Percentiles rank a stretch among this genome's conserved stretches.
Conservation (phyloP, 192 early-diverging fungal species). For the Rhizoclosmatium sp. region DNA sequence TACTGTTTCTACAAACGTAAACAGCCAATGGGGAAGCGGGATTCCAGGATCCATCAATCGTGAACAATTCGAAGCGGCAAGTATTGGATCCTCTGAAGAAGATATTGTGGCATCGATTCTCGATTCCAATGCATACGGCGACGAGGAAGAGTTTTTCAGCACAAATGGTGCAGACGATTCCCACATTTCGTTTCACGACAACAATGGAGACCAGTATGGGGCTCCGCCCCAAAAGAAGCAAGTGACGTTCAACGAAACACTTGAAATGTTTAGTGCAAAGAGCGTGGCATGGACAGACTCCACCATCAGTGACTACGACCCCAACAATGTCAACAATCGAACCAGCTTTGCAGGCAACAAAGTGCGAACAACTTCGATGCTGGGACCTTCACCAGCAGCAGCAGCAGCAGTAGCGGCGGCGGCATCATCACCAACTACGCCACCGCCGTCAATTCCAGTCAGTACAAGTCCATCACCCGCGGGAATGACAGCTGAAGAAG, state of each 20-base stretch:
- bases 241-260: slow-evolving; percentile 1
- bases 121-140: background rate
- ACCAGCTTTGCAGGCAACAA: background rate
- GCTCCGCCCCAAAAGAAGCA: background rate
- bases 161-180: background rate
- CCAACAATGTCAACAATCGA: background rate
- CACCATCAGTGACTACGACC: background rate
- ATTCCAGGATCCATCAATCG: background rate
- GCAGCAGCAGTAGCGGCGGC: background rate
- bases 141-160: background rate
- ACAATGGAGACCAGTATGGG: no score
- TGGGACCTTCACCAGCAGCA: background rate
- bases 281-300: background rate
- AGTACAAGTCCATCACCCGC: background rate
- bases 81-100: background rate
- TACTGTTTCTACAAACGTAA: background rate
- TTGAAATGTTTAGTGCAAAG: slow-evolving; percentile 4
- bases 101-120: background rate
- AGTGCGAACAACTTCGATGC: background rate
- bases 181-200: background rate
- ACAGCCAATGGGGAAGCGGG: slow-evolving; percentile 7
- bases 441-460: background rate
- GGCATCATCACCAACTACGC: background rate
- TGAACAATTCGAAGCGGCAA: background rate
- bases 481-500: background rate